Percentiles rank a stretch among this genome's conserved stretches.
phyloP scores from a whole-genome alignment of 108 stramenopile species.

The Cyclotella atomus region DNA sequence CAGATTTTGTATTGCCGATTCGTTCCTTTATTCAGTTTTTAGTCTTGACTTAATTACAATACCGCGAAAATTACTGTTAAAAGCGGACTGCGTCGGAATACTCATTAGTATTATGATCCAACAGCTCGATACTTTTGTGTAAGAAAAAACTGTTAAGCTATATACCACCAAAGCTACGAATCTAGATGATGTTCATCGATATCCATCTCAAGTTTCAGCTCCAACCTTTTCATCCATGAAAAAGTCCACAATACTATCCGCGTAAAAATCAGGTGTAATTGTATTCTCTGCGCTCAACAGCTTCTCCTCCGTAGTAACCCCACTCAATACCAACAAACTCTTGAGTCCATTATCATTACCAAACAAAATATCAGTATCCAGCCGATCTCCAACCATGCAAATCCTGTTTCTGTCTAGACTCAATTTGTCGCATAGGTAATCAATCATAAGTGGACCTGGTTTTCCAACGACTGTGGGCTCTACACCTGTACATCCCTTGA shows the following conservation, averaged over 20 bases:
- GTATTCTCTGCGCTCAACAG: conserved; percentile 88
- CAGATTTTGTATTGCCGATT: no score
- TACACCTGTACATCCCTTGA: conserved; percentile 96
- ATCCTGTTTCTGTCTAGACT: conserved; percentile 77
- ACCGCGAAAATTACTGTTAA: no score
- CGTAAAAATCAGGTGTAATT: conserved; percentile 95
- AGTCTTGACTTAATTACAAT: no score
- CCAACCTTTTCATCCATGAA: conserved; percentile 54
- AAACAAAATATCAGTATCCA: conserved; percentile 98
- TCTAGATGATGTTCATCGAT: no score
- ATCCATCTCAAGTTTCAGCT: conserved; percentile 22
- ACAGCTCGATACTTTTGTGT: no score
- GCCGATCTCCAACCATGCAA: conserved; percentile 98
- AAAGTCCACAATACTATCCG: conserved; percentile 95
- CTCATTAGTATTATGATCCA: no score
- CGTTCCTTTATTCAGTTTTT: no score
- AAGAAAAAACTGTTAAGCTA: no score
- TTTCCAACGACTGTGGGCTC: conserved; percentile 98
- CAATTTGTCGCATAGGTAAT: conserved; percentile 92
- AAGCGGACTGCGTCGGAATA: no score
- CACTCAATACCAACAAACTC: conserved; percentile 92
- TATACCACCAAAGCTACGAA: no score
- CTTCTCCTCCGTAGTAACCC: conserved; percentile 95
- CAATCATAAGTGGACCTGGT: conserved; percentile 97
- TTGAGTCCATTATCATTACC: conserved; percentile 96